Evolutionary conservation across 106 monocot genomes (phyloP).

Genomic region (Cymbidium sinense): DNA sequence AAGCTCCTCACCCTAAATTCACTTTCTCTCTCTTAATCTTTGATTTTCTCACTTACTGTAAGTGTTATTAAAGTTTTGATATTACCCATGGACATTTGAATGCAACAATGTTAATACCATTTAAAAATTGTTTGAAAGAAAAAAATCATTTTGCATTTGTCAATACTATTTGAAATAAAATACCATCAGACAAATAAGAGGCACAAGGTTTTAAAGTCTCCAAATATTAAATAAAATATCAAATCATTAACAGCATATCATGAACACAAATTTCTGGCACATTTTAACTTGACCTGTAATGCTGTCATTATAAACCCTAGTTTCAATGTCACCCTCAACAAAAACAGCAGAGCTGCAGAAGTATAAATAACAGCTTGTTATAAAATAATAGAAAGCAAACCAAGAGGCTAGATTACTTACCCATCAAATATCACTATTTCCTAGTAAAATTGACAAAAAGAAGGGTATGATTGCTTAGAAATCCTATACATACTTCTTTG

Average conservation of each 20-base stretch:
- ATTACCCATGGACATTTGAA: too few relatives aligned
- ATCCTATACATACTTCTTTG: conserved; percentile 63
- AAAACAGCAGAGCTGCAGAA: conserved; percentile 73
- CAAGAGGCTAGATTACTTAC: neutral
- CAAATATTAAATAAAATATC: neutral
- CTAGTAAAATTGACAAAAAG: neutral
- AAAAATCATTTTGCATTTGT: too few relatives aligned
- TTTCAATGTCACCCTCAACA: conserved; percentile 98
- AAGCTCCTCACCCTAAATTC: too few relatives aligned
- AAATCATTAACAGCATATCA: conserved; percentile 45
- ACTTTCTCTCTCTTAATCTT: too few relatives aligned
- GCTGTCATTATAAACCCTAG: conserved; percentile 94
- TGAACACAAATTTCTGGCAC: conserved; percentile 90
- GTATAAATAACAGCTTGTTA: neutral
- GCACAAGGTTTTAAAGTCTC: neutral
- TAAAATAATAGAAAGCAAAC: too few relatives aligned
- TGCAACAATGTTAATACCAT: too few relatives aligned
- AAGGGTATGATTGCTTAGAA: neutral
- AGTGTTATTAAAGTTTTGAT: too few relatives aligned
- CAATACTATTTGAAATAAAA: neutral
- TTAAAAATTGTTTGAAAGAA: too few relatives aligned
- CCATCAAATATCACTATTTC: neutral
- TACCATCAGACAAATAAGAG: neutral
- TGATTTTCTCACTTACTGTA: too few relatives aligned
- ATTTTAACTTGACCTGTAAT: conserved; percentile 82